A percentile compares a stretch with the other conserved stretches of the same genome.
These are phyloP conservation scores for Akanthomyces uredinophilus DNA, from an alignment of 2,329 filamentous ascomycete genomes.

Conservation along the genomic window DNA sequence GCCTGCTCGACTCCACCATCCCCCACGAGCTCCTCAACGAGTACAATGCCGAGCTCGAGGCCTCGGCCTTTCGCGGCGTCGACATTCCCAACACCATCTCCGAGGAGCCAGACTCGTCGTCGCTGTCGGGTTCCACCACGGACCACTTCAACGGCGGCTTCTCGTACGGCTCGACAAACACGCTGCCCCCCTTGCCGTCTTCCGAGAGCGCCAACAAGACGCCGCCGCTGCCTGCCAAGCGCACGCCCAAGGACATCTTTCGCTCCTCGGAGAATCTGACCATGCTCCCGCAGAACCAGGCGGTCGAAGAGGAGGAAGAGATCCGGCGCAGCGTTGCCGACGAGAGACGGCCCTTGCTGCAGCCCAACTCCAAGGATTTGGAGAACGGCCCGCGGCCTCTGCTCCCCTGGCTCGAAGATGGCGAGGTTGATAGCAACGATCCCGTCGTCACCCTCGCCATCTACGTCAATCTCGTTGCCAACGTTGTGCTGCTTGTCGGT, in stretches of 20 bases:
- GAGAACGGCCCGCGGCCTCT: conserved; percentile 34
- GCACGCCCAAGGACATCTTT: conserved; percentile 83
- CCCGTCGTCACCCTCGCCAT: conserved; percentile 81
- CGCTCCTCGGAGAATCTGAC: conserved; percentile 66
- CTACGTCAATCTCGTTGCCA: conserved; percentile 77
- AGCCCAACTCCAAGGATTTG: conserved; percentile 30
- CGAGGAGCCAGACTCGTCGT: conserved; percentile 53
- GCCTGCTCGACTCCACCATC: conserved; percentile 83
- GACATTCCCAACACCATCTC: conserved; percentile 68
- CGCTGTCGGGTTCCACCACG: conserved; percentile 27
- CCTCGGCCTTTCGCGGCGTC: conserved; percentile 47
- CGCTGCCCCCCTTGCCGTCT: conserved; percentile 17
- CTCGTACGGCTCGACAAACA: conserved; percentile 27
- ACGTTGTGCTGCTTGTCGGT: conserved; percentile 65
- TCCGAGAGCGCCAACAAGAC: conserved; percentile 7
- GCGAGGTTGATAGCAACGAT: conserved; percentile 64
- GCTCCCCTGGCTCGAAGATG: conserved; percentile 68
- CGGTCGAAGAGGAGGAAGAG: conserved; percentile 40
- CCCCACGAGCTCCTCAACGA: conserved; percentile 89
- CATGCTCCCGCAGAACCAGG: conserved; percentile 45
- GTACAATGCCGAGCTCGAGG: conserved; percentile 61
- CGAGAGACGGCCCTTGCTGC: conserved; percentile 16
- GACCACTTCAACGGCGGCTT: conserved; percentile 19
- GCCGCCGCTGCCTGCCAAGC: conserved; percentile 53
- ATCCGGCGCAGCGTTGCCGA: conserved; percentile 29